phyloP scores from a whole-genome alignment of 129 eudicot genomes.

The Helichrysum umbraculigerum region DNA sequence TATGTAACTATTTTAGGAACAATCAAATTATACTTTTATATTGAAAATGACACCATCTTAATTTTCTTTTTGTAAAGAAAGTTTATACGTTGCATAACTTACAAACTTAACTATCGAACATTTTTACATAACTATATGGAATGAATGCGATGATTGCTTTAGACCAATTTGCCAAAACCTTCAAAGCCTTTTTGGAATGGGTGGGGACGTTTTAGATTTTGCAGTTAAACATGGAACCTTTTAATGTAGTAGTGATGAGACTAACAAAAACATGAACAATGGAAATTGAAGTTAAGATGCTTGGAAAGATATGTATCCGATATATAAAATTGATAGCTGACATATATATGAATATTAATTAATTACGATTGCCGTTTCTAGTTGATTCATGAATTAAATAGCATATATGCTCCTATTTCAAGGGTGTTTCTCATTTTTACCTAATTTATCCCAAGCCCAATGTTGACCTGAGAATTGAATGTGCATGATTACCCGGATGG shows the following conservation, averaged over 20 bases:
- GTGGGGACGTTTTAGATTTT: neutral
- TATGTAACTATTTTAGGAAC: neutral
- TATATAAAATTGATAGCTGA: neutral
- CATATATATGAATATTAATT: neutral
- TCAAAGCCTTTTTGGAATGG: neutral
- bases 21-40: neutral
- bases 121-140: too few species aligned
- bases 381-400: slow-evolving; percentile 1
- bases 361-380: neutral
- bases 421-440: neutral
- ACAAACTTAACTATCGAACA: neutral
- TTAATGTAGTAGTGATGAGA: neutral
- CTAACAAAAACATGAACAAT: neutral
- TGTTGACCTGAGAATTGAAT: neutral
- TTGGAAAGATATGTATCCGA: neutral
- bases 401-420: neutral
- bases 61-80: neutral
- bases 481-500: neutral
- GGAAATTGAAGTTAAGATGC: neutral
- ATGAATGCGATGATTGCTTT: neutral
- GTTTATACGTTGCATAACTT: neutral
- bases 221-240: neutral
- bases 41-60: neutral
- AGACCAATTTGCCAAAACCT: neutral
- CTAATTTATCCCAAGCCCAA: neutral